Conservation (phyloP, 139 green algal genomes). For the Chlamydomonas schloesseri region DNA sequence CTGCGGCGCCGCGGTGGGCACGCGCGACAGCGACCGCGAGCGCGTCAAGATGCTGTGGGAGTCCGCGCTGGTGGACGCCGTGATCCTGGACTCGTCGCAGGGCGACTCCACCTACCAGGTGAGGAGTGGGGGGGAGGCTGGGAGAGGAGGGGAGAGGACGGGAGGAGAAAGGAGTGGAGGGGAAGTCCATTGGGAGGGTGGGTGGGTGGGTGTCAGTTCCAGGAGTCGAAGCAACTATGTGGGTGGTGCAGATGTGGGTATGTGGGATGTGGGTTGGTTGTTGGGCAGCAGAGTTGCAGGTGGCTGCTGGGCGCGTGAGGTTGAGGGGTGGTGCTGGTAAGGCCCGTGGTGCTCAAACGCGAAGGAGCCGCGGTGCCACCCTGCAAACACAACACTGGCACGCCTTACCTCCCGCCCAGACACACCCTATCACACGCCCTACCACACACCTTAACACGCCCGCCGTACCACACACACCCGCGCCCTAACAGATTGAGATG, state of each 20-base stretch:
- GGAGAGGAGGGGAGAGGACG: background rate
- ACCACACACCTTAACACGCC: too few relatives aligned
- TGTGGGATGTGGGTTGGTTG: background rate
- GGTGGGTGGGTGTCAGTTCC: too few relatives aligned
- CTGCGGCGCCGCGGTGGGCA: slow-evolving; percentile 92
- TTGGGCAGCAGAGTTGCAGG: background rate
- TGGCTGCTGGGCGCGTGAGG: too few relatives aligned
- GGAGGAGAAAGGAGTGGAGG: background rate
- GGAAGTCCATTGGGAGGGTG: too few relatives aligned
- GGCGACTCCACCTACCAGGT: slow-evolving; percentile 93
- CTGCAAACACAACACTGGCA: too few relatives aligned
- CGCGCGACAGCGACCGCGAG: slow-evolving; percentile 83
- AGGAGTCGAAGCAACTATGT: too few relatives aligned
- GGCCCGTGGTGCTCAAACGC: too few relatives aligned
- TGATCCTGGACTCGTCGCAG: slow-evolving; percentile 94
- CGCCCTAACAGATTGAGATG: slow-evolving; percentile 82
- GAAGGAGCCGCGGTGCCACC: too few relatives aligned
- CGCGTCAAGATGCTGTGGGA: slow-evolving; percentile 62
- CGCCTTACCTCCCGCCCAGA: too few relatives aligned
- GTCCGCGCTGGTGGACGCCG: slow-evolving; percentile 76
- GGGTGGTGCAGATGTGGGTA: background rate
- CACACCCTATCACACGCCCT: too few relatives aligned
- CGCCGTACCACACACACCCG: background rate
- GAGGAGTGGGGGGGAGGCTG: background rate
- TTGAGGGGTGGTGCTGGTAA: too few relatives aligned